Conservation (phyloP, 345 rosid genomes). For the Gynandropsis gynandra region DNA sequence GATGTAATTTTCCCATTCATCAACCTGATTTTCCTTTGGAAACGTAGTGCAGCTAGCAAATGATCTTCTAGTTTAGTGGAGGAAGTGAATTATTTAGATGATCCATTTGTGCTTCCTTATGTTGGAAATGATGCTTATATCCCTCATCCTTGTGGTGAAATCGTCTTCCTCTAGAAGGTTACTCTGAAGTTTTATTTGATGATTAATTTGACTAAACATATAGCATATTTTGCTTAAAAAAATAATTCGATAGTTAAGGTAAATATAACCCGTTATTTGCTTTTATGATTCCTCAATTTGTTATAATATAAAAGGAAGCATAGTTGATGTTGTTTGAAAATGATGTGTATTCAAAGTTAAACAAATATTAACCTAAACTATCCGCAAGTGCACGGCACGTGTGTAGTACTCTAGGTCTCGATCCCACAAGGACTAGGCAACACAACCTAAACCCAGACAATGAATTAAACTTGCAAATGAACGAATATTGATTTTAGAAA, state of each 20-base stretch:
- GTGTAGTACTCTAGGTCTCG: too few species aligned
- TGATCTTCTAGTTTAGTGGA: conserved; percentile 80
- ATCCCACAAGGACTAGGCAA: too few species aligned
- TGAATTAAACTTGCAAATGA: too few species aligned
- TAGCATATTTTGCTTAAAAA: conserved; percentile 79
- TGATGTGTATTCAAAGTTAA: too few species aligned
- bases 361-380: too few species aligned
- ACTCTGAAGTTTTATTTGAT: conserved; percentile 29
- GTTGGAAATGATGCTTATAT: conserved; percentile 84
- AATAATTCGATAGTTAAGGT: conserved; percentile 81
- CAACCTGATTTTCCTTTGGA: conserved; percentile 87
- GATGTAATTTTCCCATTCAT: conserved; percentile 4
- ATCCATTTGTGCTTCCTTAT: conserved; percentile 69
- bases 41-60: conserved; percentile 88
- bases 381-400: too few species aligned
- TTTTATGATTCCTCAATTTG: background rate
- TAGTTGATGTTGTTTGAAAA: too few species aligned
- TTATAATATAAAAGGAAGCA: too few species aligned
- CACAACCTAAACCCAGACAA: too few species aligned
- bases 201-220: conserved; percentile 64
- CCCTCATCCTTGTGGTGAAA: conserved; percentile 59
- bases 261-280: conserved; percentile 7
- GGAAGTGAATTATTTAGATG: conserved; percentile 71
- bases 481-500: too few species aligned
- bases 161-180: conserved; percentile 85